Evolutionary conservation across 257 asterid genomes (phyloP).

Genomic region (Mentha longifolia): DNA sequence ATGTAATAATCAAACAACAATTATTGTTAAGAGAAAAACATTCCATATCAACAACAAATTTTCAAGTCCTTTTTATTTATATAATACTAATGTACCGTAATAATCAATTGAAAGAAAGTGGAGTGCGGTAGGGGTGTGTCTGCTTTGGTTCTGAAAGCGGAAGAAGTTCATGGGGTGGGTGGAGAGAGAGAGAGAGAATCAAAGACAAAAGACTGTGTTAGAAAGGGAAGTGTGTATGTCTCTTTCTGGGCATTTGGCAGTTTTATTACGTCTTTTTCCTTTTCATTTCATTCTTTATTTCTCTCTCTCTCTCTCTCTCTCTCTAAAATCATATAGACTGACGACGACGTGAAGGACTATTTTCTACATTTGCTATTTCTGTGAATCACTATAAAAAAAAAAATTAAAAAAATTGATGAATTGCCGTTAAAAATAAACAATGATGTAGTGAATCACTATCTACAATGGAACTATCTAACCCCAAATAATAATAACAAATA

Average conservation of each 20-base stretch:
- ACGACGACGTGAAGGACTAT: constrained; percentile 13
- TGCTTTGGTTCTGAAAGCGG: not conserved
- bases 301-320: not conserved
- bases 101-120: constrained; percentile 31
- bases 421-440: too few relatives aligned
- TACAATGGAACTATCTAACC: too few relatives aligned
- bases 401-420: too few relatives aligned
- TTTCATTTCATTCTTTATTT: constrained; percentile 33
- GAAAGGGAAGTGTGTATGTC: constrained; percentile 27
- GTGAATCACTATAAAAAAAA: too few relatives aligned
- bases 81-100: not conserved
- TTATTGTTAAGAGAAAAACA: constrained; percentile 20
- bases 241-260: constrained; percentile 45
- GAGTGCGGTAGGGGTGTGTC: constrained; percentile 19
- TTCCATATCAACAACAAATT: constrained; percentile 9
- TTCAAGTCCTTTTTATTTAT: not conserved
- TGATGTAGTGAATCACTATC: too few relatives aligned
- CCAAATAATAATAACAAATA: too few relatives aligned
- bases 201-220: constrained; percentile 15
- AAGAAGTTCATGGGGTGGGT: constrained; percentile 21
- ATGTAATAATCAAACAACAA: constrained; percentile 29
- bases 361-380: not conserved
- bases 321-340: constrained; percentile 19
- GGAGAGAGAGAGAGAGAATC: constrained; percentile 16
- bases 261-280: constrained; percentile 42